These are phyloP conservation scores for Cladorrhinum sp. DNA, from an alignment of 2,329 filamentous ascomycete species.

Conservation along the genomic window DNA sequence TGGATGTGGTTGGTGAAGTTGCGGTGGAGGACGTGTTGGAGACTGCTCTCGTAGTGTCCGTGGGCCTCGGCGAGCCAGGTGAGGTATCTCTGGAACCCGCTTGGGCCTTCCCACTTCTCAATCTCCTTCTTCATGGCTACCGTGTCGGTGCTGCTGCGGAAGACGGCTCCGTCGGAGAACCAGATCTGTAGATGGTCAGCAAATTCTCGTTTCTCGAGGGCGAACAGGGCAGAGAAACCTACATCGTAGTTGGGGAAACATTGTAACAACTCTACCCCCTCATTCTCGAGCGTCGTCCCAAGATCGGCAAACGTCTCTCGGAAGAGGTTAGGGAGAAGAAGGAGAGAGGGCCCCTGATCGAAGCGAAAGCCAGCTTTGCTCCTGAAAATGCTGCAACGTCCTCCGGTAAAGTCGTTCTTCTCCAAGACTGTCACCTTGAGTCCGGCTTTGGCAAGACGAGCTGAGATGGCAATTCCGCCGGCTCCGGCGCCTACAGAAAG, in stretches of 20 bases:
- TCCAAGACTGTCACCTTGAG: constrained; percentile 73
- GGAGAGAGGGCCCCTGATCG: constrained; percentile 72
- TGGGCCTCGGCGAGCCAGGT: constrained; percentile 65
- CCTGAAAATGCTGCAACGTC: constrained; percentile 65
- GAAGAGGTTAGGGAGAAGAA: constrained; percentile 70
- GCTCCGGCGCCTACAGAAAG: constrained; percentile 56
- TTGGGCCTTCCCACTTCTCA: constrained; percentile 69
- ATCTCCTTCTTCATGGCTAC: constrained; percentile 68
- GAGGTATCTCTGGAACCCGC: constrained; percentile 68
- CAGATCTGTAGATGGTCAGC: too few relatives aligned
- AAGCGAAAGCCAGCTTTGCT: constrained; percentile 64
- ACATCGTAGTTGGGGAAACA: constrained; percentile 74
- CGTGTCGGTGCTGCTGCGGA: constrained; percentile 65
- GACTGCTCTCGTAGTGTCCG: constrained; percentile 65
- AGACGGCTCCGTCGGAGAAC: constrained; percentile 64
- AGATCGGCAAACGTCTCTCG: constrained; percentile 66
- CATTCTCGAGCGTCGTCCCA: constrained; percentile 60
- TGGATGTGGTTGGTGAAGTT: constrained; percentile 60
- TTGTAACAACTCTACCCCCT: constrained; percentile 66
- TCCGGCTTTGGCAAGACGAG: constrained; percentile 67
- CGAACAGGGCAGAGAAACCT: too few relatives aligned
- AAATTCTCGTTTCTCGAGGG: too few relatives aligned
- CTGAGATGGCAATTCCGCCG: constrained; percentile 68
- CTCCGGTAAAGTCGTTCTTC: constrained; percentile 71
- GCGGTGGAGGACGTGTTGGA: constrained; percentile 61